Conservation (phyloP, 352 stramenopile species). For the Phytophthora idaei region DNA sequence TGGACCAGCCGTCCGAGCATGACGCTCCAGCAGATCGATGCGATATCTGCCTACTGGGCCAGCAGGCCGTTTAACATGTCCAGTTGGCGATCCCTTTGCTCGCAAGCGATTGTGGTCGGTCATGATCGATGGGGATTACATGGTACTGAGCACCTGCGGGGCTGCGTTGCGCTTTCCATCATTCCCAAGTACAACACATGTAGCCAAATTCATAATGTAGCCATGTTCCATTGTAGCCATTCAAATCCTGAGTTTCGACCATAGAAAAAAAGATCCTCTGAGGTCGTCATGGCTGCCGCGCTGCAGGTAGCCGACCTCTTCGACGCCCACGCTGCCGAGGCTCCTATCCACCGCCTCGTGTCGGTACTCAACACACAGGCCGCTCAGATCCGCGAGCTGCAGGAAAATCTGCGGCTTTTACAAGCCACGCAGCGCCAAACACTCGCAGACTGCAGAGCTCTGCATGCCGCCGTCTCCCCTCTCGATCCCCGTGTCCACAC, state of each 20-base stretch:
- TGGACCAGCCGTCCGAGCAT: not conserved
- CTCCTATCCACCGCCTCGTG: slow-evolving; percentile 60
- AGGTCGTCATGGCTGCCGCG: slow-evolving; percentile 2
- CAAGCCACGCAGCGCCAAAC: slow-evolving; percentile 41
- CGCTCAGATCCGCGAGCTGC: slow-evolving; percentile 40
- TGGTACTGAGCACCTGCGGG: too few relatives aligned
- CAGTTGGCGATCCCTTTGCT: not conserved
- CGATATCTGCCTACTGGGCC: not conserved
- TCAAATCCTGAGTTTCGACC: not conserved
- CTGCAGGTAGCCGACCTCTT: slow-evolving; percentile 59
- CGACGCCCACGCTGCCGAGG: slow-evolving; percentile 53
- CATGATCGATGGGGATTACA: too few relatives aligned
- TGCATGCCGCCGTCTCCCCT: slow-evolving; percentile 11
- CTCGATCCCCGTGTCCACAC: slow-evolving; percentile 14
- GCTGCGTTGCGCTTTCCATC: too few relatives aligned
- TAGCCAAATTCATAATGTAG: slow-evolving; percentile 1
- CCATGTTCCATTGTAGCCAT: slow-evolving; percentile 2
- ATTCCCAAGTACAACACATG: too few relatives aligned
- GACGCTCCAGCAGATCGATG: not conserved
- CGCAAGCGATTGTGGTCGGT: too few relatives aligned
- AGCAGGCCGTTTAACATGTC: not conserved
- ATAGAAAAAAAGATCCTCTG: slow-evolving; percentile 16
- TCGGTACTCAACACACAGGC: slow-evolving; percentile 70
- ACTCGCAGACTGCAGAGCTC: slow-evolving; percentile 25
- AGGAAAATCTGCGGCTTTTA: slow-evolving; percentile 34